Percentiles rank a stretch among this genome's conserved stretches.
These are phyloP conservation scores for Hypoxylon sp. DNA, from an alignment of 2,329 filamentous ascomycete species.

Conservation along the genomic window DNA sequence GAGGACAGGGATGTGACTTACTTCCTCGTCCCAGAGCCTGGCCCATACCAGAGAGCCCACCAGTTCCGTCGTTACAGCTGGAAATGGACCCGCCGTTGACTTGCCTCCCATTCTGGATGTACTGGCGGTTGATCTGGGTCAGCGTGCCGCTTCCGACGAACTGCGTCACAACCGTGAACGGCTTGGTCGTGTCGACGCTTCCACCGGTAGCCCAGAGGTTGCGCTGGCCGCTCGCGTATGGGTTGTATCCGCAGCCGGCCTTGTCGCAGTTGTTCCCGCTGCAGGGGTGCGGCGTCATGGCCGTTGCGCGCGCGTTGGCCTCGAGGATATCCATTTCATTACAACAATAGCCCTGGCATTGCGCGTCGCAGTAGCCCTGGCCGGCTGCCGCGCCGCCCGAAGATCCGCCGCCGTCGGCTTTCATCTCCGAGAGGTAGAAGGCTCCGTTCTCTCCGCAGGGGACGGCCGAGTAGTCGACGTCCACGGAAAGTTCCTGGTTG, in stretches of 20 bases:
- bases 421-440: constrained; percentile 39
- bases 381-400: constrained; percentile 35
- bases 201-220: constrained; percentile 36
- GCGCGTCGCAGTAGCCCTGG: constrained; percentile 38
- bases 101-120: constrained; percentile 36
- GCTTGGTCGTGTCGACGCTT: constrained; percentile 37
- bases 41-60: constrained; percentile 37
- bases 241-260: constrained; percentile 37
- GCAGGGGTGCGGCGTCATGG: constrained; percentile 38
- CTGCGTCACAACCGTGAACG: constrained; percentile 35
- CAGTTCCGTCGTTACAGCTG: constrained; percentile 20
- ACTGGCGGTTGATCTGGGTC: constrained; percentile 26
- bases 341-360: constrained; percentile 38
- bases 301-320: constrained; percentile 36
- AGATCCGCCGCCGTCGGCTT: constrained; percentile 30
- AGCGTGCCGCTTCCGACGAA: constrained; percentile 32
- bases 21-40: constrained; percentile 38
- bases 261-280: constrained; percentile 35
- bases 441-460: constrained; percentile 41
- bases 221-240: constrained; percentile 37
- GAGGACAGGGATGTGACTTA: constrained; percentile 21
- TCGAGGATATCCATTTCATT: constrained; percentile 41
- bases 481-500: constrained; percentile 37
- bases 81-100: constrained; percentile 26
- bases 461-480: constrained; percentile 37